Evolutionary conservation across 192 early-diverging fungal genomes (phyloP), one percentile per base, ranked within the genome.

Genomic region (Linnemannia exigua): DNA sequence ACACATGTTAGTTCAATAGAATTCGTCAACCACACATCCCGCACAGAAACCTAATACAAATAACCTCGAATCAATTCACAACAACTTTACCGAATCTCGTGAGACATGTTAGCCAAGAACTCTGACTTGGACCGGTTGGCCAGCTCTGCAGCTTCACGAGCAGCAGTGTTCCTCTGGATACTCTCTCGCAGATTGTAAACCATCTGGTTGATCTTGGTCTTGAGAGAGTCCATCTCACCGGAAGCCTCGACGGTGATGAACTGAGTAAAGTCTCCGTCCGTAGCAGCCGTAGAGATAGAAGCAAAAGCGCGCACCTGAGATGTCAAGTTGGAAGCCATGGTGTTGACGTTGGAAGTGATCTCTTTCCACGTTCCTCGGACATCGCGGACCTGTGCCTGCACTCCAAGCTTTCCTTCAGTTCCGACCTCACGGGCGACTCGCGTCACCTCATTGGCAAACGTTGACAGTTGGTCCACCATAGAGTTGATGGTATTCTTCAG

Each of bases 171-270:
- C 90, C 94, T 94, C 81, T 93, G 90, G 66, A 97, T 93, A 80
- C 92, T 94, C 51, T 94, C 94, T 22, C 95, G 91, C 38, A 97
- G 88, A n/a, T 91, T 92, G 47, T 88, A 90, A 5, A 96, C 94
- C 95, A 97, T 96, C 74, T 95, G 92, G 82, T 97, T 96, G 86
- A 97, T 96, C 91, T 95, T 93, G 67, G 92, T 93, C 82, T 95
- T 95, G 75, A 96, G 90, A 50, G 92, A 92, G 66, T 95, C 94
- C 96, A 97, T 97, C 88, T 97, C 96, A 68, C 96, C 96, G 41
- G 93, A 93, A 7, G 95, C 95, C 72, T 94, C 93, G 19, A 96
- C 90, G 31, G 94, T 95, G 71, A 97, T 96, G 79, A 94, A 90
- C 28, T 91, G 89, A 17, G 92, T 92, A 52, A 94, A 95, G 82